phyloP scores from a whole-genome alignment of 2,329 filamentous ascomycete species.

The Oidium heveae region DNA sequence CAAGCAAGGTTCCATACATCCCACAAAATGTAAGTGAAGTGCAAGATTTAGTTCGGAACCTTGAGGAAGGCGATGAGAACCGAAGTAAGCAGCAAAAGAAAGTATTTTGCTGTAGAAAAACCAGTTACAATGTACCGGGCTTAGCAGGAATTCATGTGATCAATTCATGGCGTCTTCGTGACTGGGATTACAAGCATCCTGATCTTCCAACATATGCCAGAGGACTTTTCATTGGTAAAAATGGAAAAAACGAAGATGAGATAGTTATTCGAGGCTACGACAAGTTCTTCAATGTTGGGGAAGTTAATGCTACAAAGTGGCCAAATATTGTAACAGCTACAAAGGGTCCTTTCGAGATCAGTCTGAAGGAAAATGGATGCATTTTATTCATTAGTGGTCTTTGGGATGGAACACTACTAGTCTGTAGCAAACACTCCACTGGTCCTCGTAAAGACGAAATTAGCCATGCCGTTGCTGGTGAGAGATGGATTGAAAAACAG shows the following conservation, averaged over 20 bases:
- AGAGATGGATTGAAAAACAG: constrained; percentile 60
- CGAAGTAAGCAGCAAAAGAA: constrained; percentile 30
- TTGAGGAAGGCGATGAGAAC: constrained; percentile 43
- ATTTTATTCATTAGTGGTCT: constrained; percentile 93
- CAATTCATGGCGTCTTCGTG: constrained; percentile 78
- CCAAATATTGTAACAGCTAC: constrained; percentile 50
- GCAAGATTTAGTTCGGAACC: constrained; percentile 18
- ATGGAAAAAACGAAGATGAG: constrained; percentile 37
- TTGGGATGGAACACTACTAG: constrained; percentile 66
- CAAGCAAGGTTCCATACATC: neutral
- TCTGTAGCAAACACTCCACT: constrained; percentile 98
- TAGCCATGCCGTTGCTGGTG: constrained; percentile 69
- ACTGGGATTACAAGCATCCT: constrained; percentile 83
- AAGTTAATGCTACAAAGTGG: constrained; percentile 68
- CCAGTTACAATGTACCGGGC: constrained; percentile 40
- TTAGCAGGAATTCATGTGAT: constrained; percentile 42
- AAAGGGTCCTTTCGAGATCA: constrained; percentile 74
- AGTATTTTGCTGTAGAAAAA: constrained; percentile 52
- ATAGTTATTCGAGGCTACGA: constrained; percentile 84
- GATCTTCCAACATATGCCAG: constrained; percentile 79
- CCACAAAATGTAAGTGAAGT: constrained; percentile 46
- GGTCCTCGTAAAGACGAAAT: constrained; percentile 40
- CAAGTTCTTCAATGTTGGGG: constrained; percentile 92
- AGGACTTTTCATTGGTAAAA: constrained; percentile 71
- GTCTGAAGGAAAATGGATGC: constrained; percentile 96